Percentiles rank a stretch among this genome's conserved stretches.
Evolutionary conservation across 768 basidiomycete species (phyloP).

Genomic region (Termitomyces sp.): DNA sequence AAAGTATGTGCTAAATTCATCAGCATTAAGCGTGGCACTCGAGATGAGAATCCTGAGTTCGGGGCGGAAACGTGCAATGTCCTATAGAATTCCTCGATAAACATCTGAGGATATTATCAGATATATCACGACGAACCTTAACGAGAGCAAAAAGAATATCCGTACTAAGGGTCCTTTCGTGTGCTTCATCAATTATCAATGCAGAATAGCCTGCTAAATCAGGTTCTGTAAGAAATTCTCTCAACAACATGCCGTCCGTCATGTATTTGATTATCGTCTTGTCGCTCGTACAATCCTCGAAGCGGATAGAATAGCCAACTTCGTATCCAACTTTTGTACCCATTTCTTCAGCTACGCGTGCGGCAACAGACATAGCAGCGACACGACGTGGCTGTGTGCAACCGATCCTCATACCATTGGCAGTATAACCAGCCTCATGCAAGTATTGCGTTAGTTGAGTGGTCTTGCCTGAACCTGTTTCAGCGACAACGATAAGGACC

Average conservation of each 20-base stretch:
- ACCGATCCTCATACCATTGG: slow-evolving; percentile 81
- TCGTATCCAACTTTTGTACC: slow-evolving; percentile 95
- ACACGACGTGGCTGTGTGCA: slow-evolving; percentile 99
- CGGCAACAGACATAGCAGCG: slow-evolving; percentile 98
- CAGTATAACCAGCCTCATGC: slow-evolving; percentile 94
- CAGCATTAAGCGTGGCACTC: slow-evolving; percentile 94
- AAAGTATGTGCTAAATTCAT: slow-evolving; percentile 97
- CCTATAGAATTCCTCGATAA: slow-evolving; percentile 42
- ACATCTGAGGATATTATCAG: slow-evolving; percentile 18
- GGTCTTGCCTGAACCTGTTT: slow-evolving; percentile 98
- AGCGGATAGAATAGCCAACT: slow-evolving; percentile 99
- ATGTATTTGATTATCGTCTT: slow-evolving; percentile 99
- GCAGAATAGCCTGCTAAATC: slow-evolving; percentile 93
- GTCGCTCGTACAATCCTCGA: slow-evolving; percentile 99
- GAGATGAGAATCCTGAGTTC: slow-evolving; percentile 93
- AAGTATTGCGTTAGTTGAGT: slow-evolving; percentile 98
- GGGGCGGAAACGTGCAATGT: slow-evolving; percentile 94
- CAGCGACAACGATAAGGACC: slow-evolving; percentile 95
- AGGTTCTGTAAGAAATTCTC: slow-evolving; percentile 97
- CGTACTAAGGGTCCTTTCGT: slow-evolving; percentile 95
- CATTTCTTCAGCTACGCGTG: slow-evolving; percentile 99
- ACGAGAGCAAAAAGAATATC: slow-evolving; percentile 98
- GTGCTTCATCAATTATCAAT: slow-evolving; percentile 97
- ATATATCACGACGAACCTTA: slow-evolving; percentile 65
- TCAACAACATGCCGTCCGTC: slow-evolving; percentile 98